Evolutionary conservation across 106 monocot species (phyloP), one percentile per base, ranked within the genome.

Genomic region (Triglochin maritima): DNA sequence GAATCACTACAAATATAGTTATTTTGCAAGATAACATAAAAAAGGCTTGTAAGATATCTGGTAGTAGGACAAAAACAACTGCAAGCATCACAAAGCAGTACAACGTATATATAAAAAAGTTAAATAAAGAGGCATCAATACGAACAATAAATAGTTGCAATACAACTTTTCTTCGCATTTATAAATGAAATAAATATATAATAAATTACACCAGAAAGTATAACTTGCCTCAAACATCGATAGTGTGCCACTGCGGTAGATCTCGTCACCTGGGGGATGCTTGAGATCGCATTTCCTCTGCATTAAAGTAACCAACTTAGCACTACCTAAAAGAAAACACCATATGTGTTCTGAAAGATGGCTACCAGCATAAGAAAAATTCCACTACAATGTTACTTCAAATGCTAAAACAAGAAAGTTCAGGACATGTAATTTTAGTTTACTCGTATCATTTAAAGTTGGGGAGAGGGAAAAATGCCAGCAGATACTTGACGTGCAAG

Each of bases 201-300:
- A 57, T n/a, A 46, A 69, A 15, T 11, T 10, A 69, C n/a, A 0
- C 13, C 11, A 11, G 0, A 4, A 11, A 50, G 45, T 4, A n/a
- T 44, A 45, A 42, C 72, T 85, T 76, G 68, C 95, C 87, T 96
- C 95, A 77, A 96, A 96, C 95, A 90, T 96, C 43, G 95, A 96
- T 1, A 96, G 79, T 1, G 95, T 96, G 62, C 95, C 95, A 78
- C 78, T 76, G 57, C 95, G 85, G 59, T 96, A 88, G 44, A 96
- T 96, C 78, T 96, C 90, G 65, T 90, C 90, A 48, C 95, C 95
- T 51, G 95, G 95, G 4, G 95, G 95, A 77, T 96, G 90, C 74
- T 90, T 90, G 8, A 96, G 90, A 57, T 96, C 85, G 69, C 95
- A 96, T 76, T 96, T 96, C 62, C 69, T 90, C 95, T 90, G 59